Evolutionary conservation across 495 filamentous ascomycete species (phyloP).

Genomic region (Pyrenula aspistea): DNA sequence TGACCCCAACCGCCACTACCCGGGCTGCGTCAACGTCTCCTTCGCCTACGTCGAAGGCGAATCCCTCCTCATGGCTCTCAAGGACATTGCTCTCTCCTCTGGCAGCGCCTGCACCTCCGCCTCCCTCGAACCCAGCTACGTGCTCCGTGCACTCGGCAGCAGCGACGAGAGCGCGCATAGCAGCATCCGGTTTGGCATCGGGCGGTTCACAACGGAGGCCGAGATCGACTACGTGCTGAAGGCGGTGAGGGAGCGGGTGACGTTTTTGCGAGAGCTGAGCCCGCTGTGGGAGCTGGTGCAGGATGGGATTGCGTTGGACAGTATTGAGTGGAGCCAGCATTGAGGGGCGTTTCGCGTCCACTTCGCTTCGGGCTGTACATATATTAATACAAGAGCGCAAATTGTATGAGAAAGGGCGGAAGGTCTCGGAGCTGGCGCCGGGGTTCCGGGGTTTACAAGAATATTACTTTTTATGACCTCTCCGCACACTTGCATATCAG

Average conservation of each 20-base stretch:
- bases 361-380: too few relatives aligned
- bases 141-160: constrained; percentile 82
- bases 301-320: constrained; percentile 89
- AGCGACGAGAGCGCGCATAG: constrained; percentile 96
- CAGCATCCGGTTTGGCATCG: constrained; percentile 95
- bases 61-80: constrained; percentile 93
- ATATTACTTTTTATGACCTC: too few relatives aligned
- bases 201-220: constrained; percentile 84
- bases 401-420: too few relatives aligned
- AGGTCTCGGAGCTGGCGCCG: too few relatives aligned
- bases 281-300: constrained; percentile 98
- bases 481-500: too few relatives aligned
- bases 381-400: too few relatives aligned
- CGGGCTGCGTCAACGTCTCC: constrained; percentile 95
- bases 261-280: constrained; percentile 87
- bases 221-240: constrained; percentile 98
- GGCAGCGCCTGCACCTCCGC: constrained; percentile 96
- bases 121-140: constrained; percentile 91
- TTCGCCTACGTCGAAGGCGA: constrained; percentile 98
- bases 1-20: constrained; percentile 71
- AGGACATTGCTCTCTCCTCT: constrained; percentile 94
- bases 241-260: constrained; percentile 79
- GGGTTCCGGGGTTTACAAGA: too few relatives aligned
- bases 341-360: constrained; percentile 19
- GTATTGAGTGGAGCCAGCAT: constrained; percentile 96